A percentile compares a stretch with the other conserved stretches of the same genome.
These are phyloP conservation scores for Angomonas deanei DNA, from an alignment of 208 protist genomes.

Conservation along the genomic window DNA sequence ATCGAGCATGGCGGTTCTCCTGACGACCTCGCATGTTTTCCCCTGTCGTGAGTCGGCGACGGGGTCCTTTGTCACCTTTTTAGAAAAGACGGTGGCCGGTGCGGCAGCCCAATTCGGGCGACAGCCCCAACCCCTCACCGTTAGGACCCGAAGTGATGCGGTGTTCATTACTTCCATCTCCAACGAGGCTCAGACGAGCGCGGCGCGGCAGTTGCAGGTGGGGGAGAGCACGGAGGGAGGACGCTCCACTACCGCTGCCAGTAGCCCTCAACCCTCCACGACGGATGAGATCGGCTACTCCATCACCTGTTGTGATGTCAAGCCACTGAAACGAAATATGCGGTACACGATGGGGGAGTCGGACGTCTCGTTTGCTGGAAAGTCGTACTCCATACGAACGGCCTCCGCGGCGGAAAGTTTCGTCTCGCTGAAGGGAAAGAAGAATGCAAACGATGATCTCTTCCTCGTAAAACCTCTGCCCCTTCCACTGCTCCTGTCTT, in stretches of 20 bases:
- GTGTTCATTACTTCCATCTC: conserved; percentile 50
- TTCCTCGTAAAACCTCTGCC: conserved; percentile 63
- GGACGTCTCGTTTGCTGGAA: conserved; percentile 7
- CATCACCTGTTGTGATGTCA: conserved; percentile 65
- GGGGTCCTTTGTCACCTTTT: conserved; percentile 39
- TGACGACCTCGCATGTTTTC: conserved; percentile 75
- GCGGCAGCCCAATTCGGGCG: conserved; percentile 40
- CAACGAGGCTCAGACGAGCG: neutral
- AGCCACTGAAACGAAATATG: conserved; percentile 2
- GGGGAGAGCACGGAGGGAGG: neutral
- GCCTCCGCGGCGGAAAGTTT: neutral
- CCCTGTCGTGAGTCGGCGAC: conserved; percentile 22
- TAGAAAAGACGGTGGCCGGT: conserved; percentile 74
- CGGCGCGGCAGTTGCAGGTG: neutral
- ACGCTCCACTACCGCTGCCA: too few relatives aligned
- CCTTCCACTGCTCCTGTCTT: conserved; percentile 67
- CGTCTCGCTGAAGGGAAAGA: neutral
- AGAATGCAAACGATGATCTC: conserved; percentile 11
- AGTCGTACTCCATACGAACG: neutral
- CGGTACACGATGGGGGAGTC: neutral
- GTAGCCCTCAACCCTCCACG: neutral
- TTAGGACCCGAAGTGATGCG: conserved; percentile 39
- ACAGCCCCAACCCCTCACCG: conserved; percentile 36
- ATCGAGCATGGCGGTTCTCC: conserved; percentile 25
- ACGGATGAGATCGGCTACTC: conserved; percentile 52